phyloP scores from a whole-genome alignment of 768 basidiomycete species.

The Boletus fagicola region DNA sequence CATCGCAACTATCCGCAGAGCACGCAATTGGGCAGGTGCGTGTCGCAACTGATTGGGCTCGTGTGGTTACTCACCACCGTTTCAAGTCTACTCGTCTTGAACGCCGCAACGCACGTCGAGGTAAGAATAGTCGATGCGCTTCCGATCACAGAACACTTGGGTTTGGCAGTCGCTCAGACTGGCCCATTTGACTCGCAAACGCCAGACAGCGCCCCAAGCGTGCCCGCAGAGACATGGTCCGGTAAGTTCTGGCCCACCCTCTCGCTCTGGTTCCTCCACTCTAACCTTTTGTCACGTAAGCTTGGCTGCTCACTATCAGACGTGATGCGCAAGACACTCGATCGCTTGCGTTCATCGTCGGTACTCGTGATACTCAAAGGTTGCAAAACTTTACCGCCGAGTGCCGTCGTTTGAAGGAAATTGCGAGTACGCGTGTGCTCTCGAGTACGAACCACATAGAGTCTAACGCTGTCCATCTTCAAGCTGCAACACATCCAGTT shows the following conservation, averaged over 20 bases:
- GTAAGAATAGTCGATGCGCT: slow-evolving; percentile 22
- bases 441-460: background rate
- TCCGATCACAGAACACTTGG: slow-evolving; percentile 56
- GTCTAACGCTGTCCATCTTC: background rate
- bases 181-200: slow-evolving; percentile 38
- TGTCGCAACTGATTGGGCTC: background rate
- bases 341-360: slow-evolving; percentile 45
- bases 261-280: background rate
- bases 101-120: background rate
- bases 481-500: slow-evolving; percentile 11
- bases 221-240: slow-evolving; percentile 35
- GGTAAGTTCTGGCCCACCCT: slow-evolving; percentile 34
- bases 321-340: slow-evolving; percentile 38
- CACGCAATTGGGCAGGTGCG: slow-evolving; percentile 56
- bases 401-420: slow-evolving; percentile 55
- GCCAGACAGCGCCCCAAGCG: slow-evolving; percentile 20
- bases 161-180: slow-evolving; percentile 57
- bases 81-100: slow-evolving; percentile 22
- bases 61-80: slow-evolving; percentile 1
- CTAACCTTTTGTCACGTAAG: slow-evolving; percentile 32
- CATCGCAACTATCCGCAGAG: slow-evolving; percentile 43
- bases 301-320: slow-evolving; percentile 53
- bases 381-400: slow-evolving; percentile 50
- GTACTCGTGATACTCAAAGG: slow-evolving; percentile 41
- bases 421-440: slow-evolving; percentile 39